Evolutionary conservation across 2,329 filamentous ascomycete species (phyloP).

Genomic region (Teratosphaeria viscida): DNA sequence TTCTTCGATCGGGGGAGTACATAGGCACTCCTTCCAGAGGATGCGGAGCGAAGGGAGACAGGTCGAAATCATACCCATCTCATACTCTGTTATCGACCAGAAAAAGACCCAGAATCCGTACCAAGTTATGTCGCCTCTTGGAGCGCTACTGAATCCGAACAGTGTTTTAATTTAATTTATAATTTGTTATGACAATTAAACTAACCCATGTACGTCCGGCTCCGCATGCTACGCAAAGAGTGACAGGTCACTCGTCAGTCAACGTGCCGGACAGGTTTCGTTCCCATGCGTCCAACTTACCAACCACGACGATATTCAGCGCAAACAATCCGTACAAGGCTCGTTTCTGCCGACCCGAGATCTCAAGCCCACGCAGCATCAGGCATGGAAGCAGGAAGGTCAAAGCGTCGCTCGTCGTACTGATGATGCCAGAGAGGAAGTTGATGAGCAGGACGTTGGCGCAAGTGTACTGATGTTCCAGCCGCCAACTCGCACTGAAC

Average conservation of each 20-base stretch:
- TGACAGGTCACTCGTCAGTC: too few species aligned
- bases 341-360: not conserved
- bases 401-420: not conserved
- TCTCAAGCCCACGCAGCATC: not conserved
- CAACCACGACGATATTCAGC: not conserved
- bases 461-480: not conserved
- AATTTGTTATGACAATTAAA: too few species aligned
- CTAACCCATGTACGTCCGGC: not conserved
- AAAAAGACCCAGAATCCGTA: not conserved
- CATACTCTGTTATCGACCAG: not conserved
- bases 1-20: not conserved
- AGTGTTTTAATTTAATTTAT: too few species aligned
- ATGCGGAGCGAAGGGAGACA: not conserved
- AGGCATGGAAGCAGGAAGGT: not conserved
- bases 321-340: not conserved
- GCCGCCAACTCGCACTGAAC: not conserved
- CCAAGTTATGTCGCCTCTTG: not conserved
- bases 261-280: too few species aligned
- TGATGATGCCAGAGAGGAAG: not conserved
- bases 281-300: too few species aligned
- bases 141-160: not conserved
- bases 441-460: not conserved
- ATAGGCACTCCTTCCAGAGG: not conserved
- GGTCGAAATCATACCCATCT: not conserved
- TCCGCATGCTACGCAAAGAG: not conserved